Conservation (phyloP, 495 filamentous ascomycete genomes). For the Wilcoxina mikolae region DNA sequence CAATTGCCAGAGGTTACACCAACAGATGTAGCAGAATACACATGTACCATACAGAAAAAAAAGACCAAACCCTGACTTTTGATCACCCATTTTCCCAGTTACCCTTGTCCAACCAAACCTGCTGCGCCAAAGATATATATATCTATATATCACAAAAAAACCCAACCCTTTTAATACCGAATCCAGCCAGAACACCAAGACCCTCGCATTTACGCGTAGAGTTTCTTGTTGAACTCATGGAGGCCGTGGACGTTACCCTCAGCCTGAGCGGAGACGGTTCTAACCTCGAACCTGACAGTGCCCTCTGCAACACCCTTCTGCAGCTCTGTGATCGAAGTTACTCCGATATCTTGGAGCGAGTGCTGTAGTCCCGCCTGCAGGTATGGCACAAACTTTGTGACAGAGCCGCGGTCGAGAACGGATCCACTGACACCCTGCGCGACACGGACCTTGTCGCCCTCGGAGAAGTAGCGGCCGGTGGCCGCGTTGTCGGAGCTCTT, state of each 20-base stretch:
- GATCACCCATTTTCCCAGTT: too few relatives aligned
- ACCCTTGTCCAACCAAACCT: too few relatives aligned
- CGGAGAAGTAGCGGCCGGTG: conserved; percentile 95
- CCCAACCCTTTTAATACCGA: conserved; percentile 3
- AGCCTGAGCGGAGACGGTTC: conserved; percentile 83
- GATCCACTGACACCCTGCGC: conserved; percentile 83
- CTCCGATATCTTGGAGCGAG: conserved; percentile 88
- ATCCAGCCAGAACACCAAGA: background rate
- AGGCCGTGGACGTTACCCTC: conserved; percentile 93
- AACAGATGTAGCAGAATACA: too few relatives aligned
- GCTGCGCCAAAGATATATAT: too few relatives aligned
- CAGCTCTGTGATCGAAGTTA: conserved; percentile 58
- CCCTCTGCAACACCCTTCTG: conserved; percentile 63
- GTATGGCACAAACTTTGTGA: conserved; percentile 92
- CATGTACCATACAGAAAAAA: too few relatives aligned
- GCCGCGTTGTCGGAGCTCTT: conserved; percentile 90
- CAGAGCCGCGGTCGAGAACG: conserved; percentile 58
- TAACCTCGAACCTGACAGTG: conserved; percentile 76
- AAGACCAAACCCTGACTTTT: too few relatives aligned
- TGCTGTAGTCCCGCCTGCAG: conserved; percentile 91
- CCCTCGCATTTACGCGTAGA: conserved; percentile 55
- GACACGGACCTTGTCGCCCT: conserved; percentile 84
- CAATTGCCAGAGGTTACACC: too few relatives aligned
- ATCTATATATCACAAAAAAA: background rate
- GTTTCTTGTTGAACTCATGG: conserved; percentile 98